Conservation (phyloP, 2,329 filamentous ascomycete genomes). For the Calonectria honghensis region DNA sequence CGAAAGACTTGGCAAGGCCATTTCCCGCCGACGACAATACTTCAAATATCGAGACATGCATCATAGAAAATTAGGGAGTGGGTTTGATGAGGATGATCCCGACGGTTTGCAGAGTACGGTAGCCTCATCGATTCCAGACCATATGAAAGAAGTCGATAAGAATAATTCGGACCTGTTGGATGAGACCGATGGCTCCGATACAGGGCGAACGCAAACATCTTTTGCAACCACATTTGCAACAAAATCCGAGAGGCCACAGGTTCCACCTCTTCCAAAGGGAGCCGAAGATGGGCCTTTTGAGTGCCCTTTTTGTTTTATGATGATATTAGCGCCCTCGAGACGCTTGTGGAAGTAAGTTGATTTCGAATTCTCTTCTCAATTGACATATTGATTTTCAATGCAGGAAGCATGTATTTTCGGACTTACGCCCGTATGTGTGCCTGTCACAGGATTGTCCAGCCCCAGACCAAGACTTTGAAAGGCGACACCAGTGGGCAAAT, state of each 20-base stretch:
- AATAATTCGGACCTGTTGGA: neutral
- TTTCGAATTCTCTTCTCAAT: neutral
- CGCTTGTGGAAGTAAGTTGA: neutral
- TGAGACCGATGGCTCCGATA: neutral
- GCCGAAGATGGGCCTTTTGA: neutral
- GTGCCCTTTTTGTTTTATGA: slow-evolving; percentile 1
- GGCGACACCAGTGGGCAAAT: neutral
- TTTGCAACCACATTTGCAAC: neutral
- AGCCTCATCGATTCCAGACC: neutral
- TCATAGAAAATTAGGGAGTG: neutral
- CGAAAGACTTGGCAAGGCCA: neutral
- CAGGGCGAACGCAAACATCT: neutral
- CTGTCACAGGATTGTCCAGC: neutral
- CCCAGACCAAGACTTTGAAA: neutral
- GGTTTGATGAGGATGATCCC: neutral
- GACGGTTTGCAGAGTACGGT: neutral
- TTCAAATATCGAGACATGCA: slow-evolving; percentile 41
- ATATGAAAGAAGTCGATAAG: neutral
- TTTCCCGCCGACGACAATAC: slow-evolving; percentile 28
- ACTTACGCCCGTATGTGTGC: neutral
- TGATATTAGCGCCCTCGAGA: neutral
- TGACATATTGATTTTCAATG: neutral
- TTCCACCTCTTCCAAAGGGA: neutral
- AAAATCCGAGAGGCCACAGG: neutral
- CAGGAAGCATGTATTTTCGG: neutral